Evolutionary conservation across 1,139 yeast genomes (phyloP).

Genomic region (Debaryomyces coudertii): DNA sequence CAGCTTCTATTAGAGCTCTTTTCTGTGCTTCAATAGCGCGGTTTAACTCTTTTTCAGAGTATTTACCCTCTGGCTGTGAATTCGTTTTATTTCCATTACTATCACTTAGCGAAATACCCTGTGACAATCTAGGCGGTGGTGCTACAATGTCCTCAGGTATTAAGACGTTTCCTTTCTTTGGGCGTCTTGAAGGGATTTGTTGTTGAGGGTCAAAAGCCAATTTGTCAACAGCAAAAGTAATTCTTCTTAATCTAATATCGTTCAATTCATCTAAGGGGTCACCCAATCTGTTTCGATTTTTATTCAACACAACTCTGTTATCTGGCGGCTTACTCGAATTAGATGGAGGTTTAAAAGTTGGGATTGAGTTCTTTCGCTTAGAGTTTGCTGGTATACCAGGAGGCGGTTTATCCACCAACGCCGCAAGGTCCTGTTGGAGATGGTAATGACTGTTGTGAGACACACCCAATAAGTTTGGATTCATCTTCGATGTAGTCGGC

Average conservation of each 20-base stretch:
- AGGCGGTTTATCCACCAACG: conserved; percentile 26
- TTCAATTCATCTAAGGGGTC: conserved; percentile 43
- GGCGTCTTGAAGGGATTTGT: conserved; percentile 88
- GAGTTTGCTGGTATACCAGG: conserved; percentile 19
- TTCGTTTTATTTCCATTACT: conserved; percentile 21
- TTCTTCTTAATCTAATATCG: conserved; percentile 56
- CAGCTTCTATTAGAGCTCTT: conserved; percentile 59
- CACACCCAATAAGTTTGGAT: conserved; percentile 25
- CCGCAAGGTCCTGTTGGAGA: conserved; percentile 27
- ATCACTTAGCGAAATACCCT: conserved; percentile 58
- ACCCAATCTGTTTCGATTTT: conserved; percentile 42
- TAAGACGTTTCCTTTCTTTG: conserved; percentile 76
- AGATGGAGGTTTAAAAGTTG: conserved; percentile 7
- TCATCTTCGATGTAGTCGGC: conserved; percentile 17
- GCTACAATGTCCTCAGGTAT: conserved; percentile 72
- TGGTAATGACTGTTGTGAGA: conserved; percentile 10
- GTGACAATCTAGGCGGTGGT: conserved; percentile 63
- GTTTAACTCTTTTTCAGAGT: conserved; percentile 53
- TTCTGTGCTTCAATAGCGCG: conserved; percentile 61
- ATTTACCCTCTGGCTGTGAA: conserved; percentile 32
- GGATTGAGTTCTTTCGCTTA: conserved; percentile 17
- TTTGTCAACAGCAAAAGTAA: conserved; percentile 73
- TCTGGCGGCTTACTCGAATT: conserved; percentile 8
- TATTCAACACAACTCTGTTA: conserved; percentile 47
- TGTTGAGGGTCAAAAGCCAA: conserved; percentile 86